Evolutionary conservation across 345 rosid genomes (phyloP).

Genomic region (Odontarrhena argentea): DNA sequence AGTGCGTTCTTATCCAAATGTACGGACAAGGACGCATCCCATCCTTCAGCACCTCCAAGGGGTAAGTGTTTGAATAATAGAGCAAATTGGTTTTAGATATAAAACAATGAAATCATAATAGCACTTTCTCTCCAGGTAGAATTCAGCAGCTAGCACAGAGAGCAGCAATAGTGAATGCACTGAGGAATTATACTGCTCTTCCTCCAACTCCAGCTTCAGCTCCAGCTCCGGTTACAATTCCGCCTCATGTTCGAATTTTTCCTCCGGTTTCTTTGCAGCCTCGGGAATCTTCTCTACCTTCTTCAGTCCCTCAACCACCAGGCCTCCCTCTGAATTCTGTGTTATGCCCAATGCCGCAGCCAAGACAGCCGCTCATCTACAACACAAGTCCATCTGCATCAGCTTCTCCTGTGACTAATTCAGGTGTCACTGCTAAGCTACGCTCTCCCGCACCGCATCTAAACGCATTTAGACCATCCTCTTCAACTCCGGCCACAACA

Average conservation of each 20-base stretch:
- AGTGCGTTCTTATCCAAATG: slow-evolving; percentile 39
- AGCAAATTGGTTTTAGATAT: slow-evolving; percentile 18
- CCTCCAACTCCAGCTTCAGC: neutral
- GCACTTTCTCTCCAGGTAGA: slow-evolving; percentile 29
- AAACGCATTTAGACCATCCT: slow-evolving; percentile 28
- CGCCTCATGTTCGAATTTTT: neutral
- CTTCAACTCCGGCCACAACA: slow-evolving; percentile 19
- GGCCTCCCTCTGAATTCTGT: slow-evolving; percentile 10
- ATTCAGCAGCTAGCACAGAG: slow-evolving; percentile 39
- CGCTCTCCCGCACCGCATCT: slow-evolving; percentile 16
- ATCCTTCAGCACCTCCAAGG: slow-evolving; percentile 25
- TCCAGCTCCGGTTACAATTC: neutral
- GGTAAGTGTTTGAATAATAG: slow-evolving; percentile 27
- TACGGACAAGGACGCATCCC: slow-evolving; percentile 23
- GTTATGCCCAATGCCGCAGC: slow-evolving; percentile 33
- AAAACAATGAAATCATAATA: slow-evolving; percentile 11
- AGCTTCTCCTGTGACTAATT: slow-evolving; percentile 24
- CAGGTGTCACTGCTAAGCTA: slow-evolving; percentile 14
- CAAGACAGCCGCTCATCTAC: slow-evolving; percentile 37
- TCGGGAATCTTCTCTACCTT: slow-evolving; percentile 23
- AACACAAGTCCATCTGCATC: slow-evolving; percentile 32
- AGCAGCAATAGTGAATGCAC: slow-evolving; percentile 31
- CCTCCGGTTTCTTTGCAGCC: slow-evolving; percentile 27
- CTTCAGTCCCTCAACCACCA: slow-evolving; percentile 24
- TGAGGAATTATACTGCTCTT: slow-evolving; percentile 23